Percentiles rank a stretch among this genome's conserved stretches.
These are phyloP conservation scores for Dipteronia sinensis DNA, from an alignment of 345 rosid genomes.

Conservation along the genomic window DNA sequence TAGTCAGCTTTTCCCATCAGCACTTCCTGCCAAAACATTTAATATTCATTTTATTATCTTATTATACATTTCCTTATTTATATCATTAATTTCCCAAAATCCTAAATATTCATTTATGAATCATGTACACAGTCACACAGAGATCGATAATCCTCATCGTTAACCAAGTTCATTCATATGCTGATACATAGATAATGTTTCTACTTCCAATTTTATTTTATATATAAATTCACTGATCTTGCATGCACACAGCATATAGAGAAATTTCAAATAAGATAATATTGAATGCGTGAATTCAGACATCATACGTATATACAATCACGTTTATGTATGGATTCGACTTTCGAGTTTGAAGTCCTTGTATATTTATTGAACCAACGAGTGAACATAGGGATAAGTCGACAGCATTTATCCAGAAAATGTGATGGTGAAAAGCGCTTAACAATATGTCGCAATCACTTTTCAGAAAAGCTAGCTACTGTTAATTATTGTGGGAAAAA, in stretches of 20 bases:
- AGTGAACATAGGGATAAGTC: too few relatives aligned
- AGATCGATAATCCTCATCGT: too few relatives aligned
- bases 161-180: too few relatives aligned
- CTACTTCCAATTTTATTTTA: too few relatives aligned
- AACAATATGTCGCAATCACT: slow-evolving; percentile 15
- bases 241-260: slow-evolving; percentile 6
- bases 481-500: slow-evolving; percentile 11
- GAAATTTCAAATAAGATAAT: neutral
- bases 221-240: too few relatives aligned
- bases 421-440: slow-evolving; percentile 8
- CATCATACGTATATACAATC: neutral
- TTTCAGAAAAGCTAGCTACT: slow-evolving; percentile 26
- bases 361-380: too few relatives aligned
- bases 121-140: neutral
- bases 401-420: too few relatives aligned
- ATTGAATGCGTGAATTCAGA: slow-evolving; percentile 1
- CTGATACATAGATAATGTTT: neutral
- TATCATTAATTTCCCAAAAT: neutral
- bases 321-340: neutral
- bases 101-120: slow-evolving; percentile 14
- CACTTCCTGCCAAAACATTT: slow-evolving; percentile 62
- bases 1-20: slow-evolving; percentile 91
- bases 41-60: neutral
- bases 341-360: neutral
- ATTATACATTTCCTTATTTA: too few relatives aligned